Base-by-base conservation (phyloP, 2,329 filamentous ascomycete species). In the Albophoma yamanashiensis region DNA sequence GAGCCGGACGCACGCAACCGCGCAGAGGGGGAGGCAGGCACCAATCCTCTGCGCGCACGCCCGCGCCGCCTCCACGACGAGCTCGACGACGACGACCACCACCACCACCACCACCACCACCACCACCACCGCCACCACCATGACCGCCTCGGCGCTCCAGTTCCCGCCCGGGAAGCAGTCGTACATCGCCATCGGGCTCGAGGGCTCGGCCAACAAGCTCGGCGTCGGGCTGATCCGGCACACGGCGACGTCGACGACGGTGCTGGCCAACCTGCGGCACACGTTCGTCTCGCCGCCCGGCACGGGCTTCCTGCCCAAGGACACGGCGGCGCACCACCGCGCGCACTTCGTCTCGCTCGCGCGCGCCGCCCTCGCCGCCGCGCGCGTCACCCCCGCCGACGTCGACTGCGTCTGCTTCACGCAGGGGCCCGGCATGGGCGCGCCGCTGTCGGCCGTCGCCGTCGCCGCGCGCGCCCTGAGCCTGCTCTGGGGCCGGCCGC, bases 121-220 rank as follows among this genome's bases (percentile, higher is more conserved):
- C 50, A 15, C 20, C 42, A 57, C 2, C 20, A 36, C 36, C 56
- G 42, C 45, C 55, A 22, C 9, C 27, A n/a, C 47, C 62, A 66
- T 66, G 64, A 60, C 63, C 31, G 68, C 66, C 56, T 69, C 71
- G 65, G 60, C 65, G 52, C 31, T 52, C 40, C 17, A 17, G 15
- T 6, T 6, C 17, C 59, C n/a, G 31, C 4, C 50, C 22, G 60
- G 69, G 65, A 68, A 74, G 69, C 62, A 70, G 62, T 67, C 76
- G 60, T 80, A 80, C 69, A 79, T 84, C 64, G 80, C 82, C 66
- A 75, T 86, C 64, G 83, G 83, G 64, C 83, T 80, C 71, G 94
- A 99, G 79, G 93, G 94, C 73, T 96, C 91, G 60, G 94, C 94
- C 75, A 99, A 99, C 81, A 99, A 99, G 77, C 86, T 99, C 58